Base-by-base conservation (phyloP, 140 eudicot genomes). In the Oenanthe javanica region DNA sequence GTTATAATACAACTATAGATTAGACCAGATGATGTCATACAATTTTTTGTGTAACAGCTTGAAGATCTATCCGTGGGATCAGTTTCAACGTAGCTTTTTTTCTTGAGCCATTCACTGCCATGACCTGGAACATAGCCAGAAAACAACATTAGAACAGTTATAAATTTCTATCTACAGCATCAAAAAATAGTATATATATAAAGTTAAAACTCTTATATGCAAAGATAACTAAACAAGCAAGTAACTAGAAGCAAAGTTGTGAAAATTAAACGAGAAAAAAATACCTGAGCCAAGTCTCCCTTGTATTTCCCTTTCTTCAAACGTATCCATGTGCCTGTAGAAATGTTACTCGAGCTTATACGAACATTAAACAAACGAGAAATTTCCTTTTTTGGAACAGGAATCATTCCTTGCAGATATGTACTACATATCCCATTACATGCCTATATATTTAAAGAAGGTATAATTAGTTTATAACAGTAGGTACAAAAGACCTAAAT, bases 231-330 rank as follows among this genome's bases (percentile, higher is more conserved):
- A 80, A 52, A 64, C 16, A 64, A 64, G 18, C 43, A 9, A 74
- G 31, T 52, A 66, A 49, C 72, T 15, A 47, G 42, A 48, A n/a
- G 77, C 38, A 43, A 46, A 45, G 42, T 61, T 54, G 27, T 8
- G 36, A 40, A 49, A 18, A 25, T 13, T 25, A 19, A 72, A 73
- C 31, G 75, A 43, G 38, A 59, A 40, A 45, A 61, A 69, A 51
- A 48, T 76, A 92, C 99, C 97, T 82, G 88, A 55, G 93, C 99
- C 51, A 94, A 86, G 84, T 94, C 99, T 73, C 97, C 99, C 84
- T 91, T 92, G 87, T 94, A 94, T 78, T 83, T 90, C 48, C 99
- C 99, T 79, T 71, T 88, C 86, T 92, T 92, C 73, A 94, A 93
- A 81, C 97, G 97, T 11, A 91, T 94, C 97, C 97, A 95, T 36